These are phyloP conservation scores for Gossypium raimondii DNA, from an alignment of 345 rosid genomes.

Conservation along the genomic window DNA sequence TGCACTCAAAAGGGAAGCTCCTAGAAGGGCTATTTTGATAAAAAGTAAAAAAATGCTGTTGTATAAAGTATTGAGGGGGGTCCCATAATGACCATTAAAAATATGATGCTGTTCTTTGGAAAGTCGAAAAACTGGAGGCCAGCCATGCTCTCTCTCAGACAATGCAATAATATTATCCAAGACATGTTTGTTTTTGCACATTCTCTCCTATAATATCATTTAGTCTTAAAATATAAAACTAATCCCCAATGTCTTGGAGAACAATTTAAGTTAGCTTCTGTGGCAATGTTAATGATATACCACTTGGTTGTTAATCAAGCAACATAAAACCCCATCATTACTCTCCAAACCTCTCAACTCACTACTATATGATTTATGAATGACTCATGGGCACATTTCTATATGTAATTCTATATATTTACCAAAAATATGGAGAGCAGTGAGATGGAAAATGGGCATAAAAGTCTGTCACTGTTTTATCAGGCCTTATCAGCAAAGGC, in stretches of 20 bases:
- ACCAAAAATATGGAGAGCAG: neutral
- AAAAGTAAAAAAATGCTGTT: neutral
- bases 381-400: neutral
- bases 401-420: too few relatives aligned
- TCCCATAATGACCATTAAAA: neutral
- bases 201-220: neutral
- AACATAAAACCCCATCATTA: neutral
- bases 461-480: neutral
- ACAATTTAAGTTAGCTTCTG: neutral
- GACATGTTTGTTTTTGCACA: neutral
- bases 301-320: conserved; percentile 2
- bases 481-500: neutral
- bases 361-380: neutral
- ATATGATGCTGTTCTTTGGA: neutral
- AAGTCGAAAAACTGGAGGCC: neutral
- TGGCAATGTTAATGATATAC: neutral
- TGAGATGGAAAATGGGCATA: neutral
- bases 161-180: neutral
- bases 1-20: neutral
- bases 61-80: neutral
- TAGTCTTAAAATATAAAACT: neutral
- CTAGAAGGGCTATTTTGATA: neutral
- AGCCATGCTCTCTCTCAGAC: neutral
- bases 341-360: neutral
- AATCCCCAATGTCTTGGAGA: neutral